phyloP scores from a whole-genome alignment of 2,329 filamentous ascomycete species.

The Stromatinia cepivora region DNA sequence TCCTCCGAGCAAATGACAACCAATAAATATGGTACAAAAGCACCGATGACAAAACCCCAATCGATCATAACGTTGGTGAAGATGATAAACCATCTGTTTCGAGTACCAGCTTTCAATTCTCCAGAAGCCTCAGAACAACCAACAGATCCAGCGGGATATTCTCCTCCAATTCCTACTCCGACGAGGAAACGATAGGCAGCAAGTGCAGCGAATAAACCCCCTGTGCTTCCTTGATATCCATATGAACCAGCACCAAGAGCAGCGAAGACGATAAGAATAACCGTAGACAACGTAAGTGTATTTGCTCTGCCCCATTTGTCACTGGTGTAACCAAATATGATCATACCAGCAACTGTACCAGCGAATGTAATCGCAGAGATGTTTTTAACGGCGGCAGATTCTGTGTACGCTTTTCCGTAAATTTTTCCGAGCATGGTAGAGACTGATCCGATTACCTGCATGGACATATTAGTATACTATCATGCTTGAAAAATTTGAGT shows the following conservation, averaged over 20 bases:
- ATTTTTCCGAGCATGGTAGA: constrained; percentile 70
- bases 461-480: neutral
- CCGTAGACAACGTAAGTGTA: constrained; percentile 75
- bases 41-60: constrained; percentile 71
- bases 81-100: constrained; percentile 90
- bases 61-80: constrained; percentile 91
- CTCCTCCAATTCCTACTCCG: constrained; percentile 69
- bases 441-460: constrained; percentile 78
- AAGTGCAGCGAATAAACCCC: constrained; percentile 75
- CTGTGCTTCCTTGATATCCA: constrained; percentile 63
- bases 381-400: constrained; percentile 69
- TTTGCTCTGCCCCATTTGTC: constrained; percentile 85
- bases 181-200: constrained; percentile 80
- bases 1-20: constrained; percentile 53
- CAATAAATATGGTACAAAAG: constrained; percentile 71
- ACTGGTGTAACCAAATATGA: constrained; percentile 76
- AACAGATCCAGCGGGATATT: constrained; percentile 82
- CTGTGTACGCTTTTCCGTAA: constrained; percentile 69
- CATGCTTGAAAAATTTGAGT: neutral
- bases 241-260: constrained; percentile 77
- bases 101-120: constrained; percentile 74
- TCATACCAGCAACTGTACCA: constrained; percentile 79
- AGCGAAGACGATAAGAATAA: constrained; percentile 83
- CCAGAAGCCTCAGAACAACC: constrained; percentile 81
- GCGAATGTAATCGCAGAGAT: constrained; percentile 83